Evolutionary conservation across 495 filamentous ascomycete genomes (phyloP).

Genomic region (Beverwykella pulmonaria): DNA sequence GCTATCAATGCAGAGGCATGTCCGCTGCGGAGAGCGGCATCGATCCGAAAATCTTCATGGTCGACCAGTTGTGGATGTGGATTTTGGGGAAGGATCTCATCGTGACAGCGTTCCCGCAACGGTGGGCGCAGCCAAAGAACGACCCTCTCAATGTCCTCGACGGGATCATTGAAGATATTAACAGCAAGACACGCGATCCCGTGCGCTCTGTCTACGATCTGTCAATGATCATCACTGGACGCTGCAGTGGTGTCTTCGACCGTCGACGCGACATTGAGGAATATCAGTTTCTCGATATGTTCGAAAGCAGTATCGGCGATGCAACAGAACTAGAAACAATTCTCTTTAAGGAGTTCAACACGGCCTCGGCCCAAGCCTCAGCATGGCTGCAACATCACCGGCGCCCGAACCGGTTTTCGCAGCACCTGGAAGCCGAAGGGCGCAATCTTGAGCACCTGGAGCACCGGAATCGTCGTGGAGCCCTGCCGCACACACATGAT

Average conservation of each 20-base stretch:
- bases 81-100: constrained; percentile 66
- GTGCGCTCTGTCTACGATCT: constrained; percentile 67
- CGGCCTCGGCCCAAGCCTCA: constrained; percentile 62
- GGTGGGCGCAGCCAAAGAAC: constrained; percentile 72
- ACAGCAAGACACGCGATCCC: constrained; percentile 66
- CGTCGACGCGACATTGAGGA: constrained; percentile 64
- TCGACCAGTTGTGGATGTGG: constrained; percentile 76
- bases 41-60: constrained; percentile 72
- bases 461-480: constrained; percentile 44
- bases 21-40: constrained; percentile 27
- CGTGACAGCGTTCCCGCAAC: constrained; percentile 68
- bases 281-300: constrained; percentile 74
- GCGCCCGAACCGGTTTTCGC: constrained; percentile 49
- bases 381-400: constrained; percentile 64
- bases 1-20: constrained; percentile 56
- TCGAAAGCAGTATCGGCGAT: constrained; percentile 66
- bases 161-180: constrained; percentile 68
- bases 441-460: constrained; percentile 35
- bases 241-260: constrained; percentile 69
- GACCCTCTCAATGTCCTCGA: constrained; percentile 67
- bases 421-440: constrained; percentile 35
- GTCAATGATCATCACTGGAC: constrained; percentile 64
- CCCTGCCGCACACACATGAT: constrained; percentile 32
- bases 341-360: constrained; percentile 66
- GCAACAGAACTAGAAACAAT: constrained; percentile 65